These are phyloP conservation scores for Paspalum notatum DNA, from an alignment of 176 grass and related monocot genomes.

Conservation along the genomic window DNA sequence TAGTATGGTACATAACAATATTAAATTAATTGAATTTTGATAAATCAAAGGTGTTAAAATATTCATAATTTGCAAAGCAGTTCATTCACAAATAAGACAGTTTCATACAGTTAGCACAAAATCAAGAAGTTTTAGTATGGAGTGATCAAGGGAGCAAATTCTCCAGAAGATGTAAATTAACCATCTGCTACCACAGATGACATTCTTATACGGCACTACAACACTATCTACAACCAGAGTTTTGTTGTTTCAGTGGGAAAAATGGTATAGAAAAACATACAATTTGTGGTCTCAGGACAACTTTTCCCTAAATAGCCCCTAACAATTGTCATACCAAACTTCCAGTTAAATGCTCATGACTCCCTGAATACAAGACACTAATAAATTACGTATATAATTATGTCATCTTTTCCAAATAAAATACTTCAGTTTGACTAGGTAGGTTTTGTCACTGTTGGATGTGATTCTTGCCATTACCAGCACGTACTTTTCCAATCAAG, in stretches of 20 bases:
- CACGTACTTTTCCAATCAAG: not conserved
- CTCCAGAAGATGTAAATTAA: not conserved
- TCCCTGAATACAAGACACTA: not conserved
- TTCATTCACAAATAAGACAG: not conserved
- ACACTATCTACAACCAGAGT: not conserved
- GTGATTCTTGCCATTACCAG: slow-evolving; percentile 5
- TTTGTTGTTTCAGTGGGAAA: not conserved
- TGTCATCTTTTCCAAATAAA: not conserved
- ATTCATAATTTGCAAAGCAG: not conserved
- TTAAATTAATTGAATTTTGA: slow-evolving; percentile 8
- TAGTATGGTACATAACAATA: slow-evolving; percentile 19
- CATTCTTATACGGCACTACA: not conserved
- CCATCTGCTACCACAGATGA: not conserved
- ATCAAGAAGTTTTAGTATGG: slow-evolving; percentile 8
- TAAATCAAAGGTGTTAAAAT: not conserved
- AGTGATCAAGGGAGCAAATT: not conserved
- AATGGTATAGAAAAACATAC: not conserved
- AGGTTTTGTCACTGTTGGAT: not conserved
- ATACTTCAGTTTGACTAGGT: not conserved
- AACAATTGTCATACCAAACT: slow-evolving; percentile 17
- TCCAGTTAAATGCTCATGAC: not conserved
- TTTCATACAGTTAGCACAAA: not conserved
- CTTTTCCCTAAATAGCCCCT: not conserved
- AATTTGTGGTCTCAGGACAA: not conserved
- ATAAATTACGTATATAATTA: not conserved